A percentile compares a stretch with the other conserved stretches of the same genome.
Conservation (phyloP, 176 grass and related monocot species). For the Carex scoparia region DNA sequence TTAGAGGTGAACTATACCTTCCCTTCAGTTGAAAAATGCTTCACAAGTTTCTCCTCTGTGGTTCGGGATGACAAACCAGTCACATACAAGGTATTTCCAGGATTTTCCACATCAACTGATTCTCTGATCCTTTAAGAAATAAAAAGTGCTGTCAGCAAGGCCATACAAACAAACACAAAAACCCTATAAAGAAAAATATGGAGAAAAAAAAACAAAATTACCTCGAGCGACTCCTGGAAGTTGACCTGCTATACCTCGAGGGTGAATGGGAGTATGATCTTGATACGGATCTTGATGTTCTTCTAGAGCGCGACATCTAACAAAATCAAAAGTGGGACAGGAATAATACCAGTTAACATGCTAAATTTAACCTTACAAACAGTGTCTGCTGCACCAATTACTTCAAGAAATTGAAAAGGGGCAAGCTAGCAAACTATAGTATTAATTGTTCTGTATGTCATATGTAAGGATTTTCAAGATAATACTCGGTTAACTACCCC, state of each 20-base stretch:
- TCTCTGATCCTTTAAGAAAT: conserved; percentile 7
- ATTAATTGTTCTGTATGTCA: neutral
- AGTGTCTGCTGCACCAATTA: neutral
- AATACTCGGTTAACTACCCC: neutral
- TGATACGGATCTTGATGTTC: neutral
- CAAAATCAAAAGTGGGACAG: neutral
- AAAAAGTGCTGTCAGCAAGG: neutral
- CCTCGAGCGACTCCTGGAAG: neutral
- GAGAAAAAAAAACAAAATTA: neutral
- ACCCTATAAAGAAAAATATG: neutral
- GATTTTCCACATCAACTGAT: conserved; percentile 23
- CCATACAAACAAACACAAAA: neutral
- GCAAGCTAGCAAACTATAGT: neutral
- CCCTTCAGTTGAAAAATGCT: conserved; percentile 35
- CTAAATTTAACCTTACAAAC: neutral
- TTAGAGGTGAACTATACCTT: conserved; percentile 15
- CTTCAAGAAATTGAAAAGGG: neutral
- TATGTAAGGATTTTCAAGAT: neutral
- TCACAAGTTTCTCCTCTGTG: conserved; percentile 32
- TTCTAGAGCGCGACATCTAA: neutral
- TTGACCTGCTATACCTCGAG: conserved; percentile 12
- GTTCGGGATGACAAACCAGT: conserved; percentile 34
- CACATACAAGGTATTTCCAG: conserved; percentile 45
- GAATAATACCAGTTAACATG: neutral
- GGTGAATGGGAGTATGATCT: neutral